Evolutionary conservation across 345 rosid genomes (phyloP).

Genomic region (Psidium guajava): DNA sequence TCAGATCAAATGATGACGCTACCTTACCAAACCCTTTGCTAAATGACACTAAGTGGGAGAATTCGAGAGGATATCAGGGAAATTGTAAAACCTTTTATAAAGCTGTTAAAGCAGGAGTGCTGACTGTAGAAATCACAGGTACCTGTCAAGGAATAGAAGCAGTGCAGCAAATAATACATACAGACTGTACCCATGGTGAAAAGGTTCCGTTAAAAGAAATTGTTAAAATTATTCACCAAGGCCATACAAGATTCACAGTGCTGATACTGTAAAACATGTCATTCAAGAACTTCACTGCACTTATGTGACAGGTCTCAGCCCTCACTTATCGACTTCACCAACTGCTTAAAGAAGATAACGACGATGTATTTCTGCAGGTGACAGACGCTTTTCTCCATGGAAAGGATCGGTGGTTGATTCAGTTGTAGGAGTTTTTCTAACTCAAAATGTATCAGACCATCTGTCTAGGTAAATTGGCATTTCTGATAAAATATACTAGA

Average conservation of each 20-base stretch:
- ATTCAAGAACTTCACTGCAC: not conserved
- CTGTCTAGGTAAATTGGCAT: constrained; percentile 59
- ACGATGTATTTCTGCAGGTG: constrained; percentile 40
- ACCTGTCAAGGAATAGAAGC: not conserved
- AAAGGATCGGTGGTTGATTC: constrained; percentile 98
- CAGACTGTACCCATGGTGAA: not conserved
- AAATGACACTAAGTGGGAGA: not conserved
- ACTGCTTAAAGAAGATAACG: constrained; percentile 5
- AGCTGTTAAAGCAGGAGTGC: not conserved
- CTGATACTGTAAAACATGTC: not conserved
- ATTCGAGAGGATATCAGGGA: not conserved
- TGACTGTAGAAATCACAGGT: not conserved
- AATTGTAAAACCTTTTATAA: not conserved
- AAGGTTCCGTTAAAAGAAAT: not conserved
- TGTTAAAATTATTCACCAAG: not conserved
- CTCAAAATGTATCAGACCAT: constrained; percentile 96
- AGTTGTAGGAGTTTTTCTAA: constrained; percentile 92
- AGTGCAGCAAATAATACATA: not conserved
- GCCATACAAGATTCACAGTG: not conserved
- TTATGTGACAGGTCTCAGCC: not conserved
- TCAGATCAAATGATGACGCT: not conserved
- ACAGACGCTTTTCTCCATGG: constrained; percentile 91
- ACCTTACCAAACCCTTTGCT: not conserved
- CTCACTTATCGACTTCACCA: not conserved
- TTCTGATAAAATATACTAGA: constrained; percentile 3